Percentiles rank a stretch among this genome's conserved stretches.
phyloP scores from a whole-genome alignment of 2,329 filamentous ascomycete genomes.

The Fragosphaeria purpurea region DNA sequence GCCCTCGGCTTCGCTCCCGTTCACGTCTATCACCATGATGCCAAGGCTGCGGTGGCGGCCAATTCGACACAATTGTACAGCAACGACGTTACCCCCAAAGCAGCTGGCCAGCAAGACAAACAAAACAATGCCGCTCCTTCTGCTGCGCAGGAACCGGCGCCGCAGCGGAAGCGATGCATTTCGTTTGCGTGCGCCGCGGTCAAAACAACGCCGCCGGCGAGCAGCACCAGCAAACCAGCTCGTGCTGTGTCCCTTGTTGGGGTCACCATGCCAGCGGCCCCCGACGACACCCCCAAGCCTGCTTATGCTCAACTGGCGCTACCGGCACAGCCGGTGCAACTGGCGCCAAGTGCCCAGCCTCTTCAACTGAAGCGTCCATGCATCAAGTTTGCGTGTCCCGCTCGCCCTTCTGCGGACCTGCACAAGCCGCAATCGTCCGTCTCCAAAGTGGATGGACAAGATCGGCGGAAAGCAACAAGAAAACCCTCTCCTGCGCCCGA shows the following conservation, averaged over 20 bases:
- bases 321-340: constrained; percentile 21
- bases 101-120: constrained; percentile 35
- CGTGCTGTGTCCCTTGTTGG: too few species aligned
- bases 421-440: constrained; percentile 19
- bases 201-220: constrained; percentile 35
- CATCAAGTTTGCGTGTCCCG: constrained; percentile 69
- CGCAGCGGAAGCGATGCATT: constrained; percentile 78
- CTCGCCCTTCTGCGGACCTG: constrained; percentile 36
- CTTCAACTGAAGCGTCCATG: constrained; percentile 42
- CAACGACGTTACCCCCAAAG: constrained; percentile 8
- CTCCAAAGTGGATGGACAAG: constrained; percentile 9
- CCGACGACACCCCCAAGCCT: constrained; percentile 6
- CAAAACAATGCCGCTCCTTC: constrained; percentile 26
- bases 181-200: constrained; percentile 72
- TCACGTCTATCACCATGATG: not conserved
- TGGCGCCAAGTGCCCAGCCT: constrained; percentile 24
- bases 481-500: constrained; percentile 14
- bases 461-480: constrained; percentile 12
- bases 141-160: constrained; percentile 32
- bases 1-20: constrained; percentile 34
- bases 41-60: not conserved
- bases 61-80: not conserved
- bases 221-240: not conserved
- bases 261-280: constrained; percentile 3
- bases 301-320: constrained; percentile 5